phyloP scores from a whole-genome alignment of 495 filamentous ascomycete genomes.

The Neurospora tetrasperma region DNA sequence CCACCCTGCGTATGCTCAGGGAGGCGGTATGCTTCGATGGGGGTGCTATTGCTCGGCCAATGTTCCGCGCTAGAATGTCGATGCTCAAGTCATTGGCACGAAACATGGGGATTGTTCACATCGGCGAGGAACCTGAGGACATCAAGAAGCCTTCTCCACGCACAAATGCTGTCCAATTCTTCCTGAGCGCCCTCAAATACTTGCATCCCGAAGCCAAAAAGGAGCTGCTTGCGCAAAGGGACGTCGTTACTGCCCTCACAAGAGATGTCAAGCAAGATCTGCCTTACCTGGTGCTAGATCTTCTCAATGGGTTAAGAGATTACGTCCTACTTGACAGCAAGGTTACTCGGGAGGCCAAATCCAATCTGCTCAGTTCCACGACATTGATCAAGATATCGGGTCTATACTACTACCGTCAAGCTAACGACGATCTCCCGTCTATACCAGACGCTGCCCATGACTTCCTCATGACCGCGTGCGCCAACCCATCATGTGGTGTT shows the following conservation, averaged over 20 bases:
- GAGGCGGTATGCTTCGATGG: conserved; percentile 76
- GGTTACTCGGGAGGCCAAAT: conserved; percentile 60
- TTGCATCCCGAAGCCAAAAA: conserved; percentile 58
- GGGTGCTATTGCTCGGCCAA: conserved; percentile 56
- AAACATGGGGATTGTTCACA: conserved; percentile 44
- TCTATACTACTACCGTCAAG: conserved; percentile 54
- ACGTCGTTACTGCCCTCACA: conserved; percentile 57
- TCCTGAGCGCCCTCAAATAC: conserved; percentile 62
- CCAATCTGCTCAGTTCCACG: conserved; percentile 56
- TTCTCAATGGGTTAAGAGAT: conserved; percentile 52
- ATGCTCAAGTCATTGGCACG: conserved; percentile 63
- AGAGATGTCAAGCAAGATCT: conserved; percentile 64
- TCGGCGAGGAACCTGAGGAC: conserved; percentile 44
- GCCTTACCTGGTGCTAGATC: conserved; percentile 55
- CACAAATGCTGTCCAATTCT: conserved; percentile 62
- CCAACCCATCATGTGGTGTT: conserved; percentile 56
- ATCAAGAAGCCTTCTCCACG: conserved; percentile 58
- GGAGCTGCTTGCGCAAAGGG: conserved; percentile 64
- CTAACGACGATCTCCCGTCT: conserved; percentile 18
- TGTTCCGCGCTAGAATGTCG: conserved; percentile 59
- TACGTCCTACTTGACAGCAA: conserved; percentile 59
- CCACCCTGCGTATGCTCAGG: conserved; percentile 66
- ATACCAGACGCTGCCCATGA: conserved; percentile 56
- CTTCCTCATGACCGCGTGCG: conserved; percentile 64
- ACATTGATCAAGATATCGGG: conserved; percentile 61